Conservation (phyloP, 2,329 filamentous ascomycete species). For the Colletotrichum chlorophyti region DNA sequence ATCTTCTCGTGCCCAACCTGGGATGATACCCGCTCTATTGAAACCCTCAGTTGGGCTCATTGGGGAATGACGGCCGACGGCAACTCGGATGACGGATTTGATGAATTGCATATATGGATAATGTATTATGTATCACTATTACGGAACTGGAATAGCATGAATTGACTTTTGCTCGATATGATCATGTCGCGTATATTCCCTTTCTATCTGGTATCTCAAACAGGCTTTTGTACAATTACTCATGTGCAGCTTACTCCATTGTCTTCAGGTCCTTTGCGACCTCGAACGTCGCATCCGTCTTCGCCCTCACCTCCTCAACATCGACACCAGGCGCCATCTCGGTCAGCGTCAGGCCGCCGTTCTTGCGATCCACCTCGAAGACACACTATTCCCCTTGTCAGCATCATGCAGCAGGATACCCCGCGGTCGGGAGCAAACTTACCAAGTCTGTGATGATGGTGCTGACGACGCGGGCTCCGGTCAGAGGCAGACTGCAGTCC, state of each 20-base stretch:
- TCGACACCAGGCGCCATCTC: conserved; percentile 74
- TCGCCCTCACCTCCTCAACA: conserved; percentile 71
- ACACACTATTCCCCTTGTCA: conserved; percentile 59
- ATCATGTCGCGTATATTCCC: neutral
- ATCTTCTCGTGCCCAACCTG: neutral
- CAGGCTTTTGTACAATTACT: neutral
- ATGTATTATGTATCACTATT: neutral
- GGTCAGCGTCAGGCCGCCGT: conserved; percentile 69
- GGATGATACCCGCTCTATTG: conserved; percentile 13
- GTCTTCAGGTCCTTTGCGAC: conserved; percentile 64
- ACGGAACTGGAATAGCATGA: neutral
- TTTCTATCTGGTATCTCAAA: conserved; percentile 14
- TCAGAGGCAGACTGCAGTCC: conserved; percentile 68
- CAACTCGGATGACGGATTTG: neutral
- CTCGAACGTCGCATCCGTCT: conserved; percentile 73
- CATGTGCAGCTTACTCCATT: conserved; percentile 44
- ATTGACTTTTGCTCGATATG: neutral
- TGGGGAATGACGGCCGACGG: neutral
- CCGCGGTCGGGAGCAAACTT: conserved; percentile 40
- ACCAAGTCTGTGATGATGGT: conserved; percentile 78
- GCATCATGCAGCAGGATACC: neutral
- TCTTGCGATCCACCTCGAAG: conserved; percentile 69
- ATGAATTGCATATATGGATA: conserved; percentile 4
- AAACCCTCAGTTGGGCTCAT: neutral
- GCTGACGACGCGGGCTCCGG: conserved; percentile 71